phyloP scores from a whole-genome alignment of 2,329 filamentous ascomycete species.

The Microsporum ferrugineum region DNA sequence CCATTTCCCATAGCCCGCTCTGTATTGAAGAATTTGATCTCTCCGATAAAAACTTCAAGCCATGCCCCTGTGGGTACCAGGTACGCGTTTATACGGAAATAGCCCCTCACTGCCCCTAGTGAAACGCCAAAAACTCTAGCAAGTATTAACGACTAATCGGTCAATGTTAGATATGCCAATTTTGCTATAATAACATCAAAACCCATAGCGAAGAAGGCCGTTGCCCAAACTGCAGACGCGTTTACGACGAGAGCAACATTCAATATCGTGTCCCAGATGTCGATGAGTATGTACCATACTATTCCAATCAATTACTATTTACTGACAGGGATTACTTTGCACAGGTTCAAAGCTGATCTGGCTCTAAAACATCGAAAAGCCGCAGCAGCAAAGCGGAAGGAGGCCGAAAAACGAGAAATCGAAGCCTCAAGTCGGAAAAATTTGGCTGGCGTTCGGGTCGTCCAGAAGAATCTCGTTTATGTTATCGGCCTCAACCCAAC shows the following conservation, averaged over 20 bases:
- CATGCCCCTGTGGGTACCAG: constrained; percentile 96
- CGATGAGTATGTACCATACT: constrained; percentile 63
- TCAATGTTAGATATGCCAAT: constrained; percentile 75
- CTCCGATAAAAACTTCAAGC: constrained; percentile 90
- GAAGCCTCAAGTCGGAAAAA: constrained; percentile 94
- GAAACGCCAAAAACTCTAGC: not conserved
- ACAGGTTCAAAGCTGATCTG: constrained; percentile 41
- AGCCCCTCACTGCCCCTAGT: not conserved
- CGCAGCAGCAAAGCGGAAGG: constrained; percentile 78
- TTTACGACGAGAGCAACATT: constrained; percentile 94
- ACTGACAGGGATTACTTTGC: not conserved
- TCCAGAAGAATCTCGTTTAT: constrained; percentile 98
- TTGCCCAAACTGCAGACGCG: constrained; percentile 90
- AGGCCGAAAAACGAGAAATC: constrained; percentile 89
- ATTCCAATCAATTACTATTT: not conserved
- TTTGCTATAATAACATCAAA: constrained; percentile 99
- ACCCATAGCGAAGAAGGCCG: constrained; percentile 87
- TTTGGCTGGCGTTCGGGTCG: constrained; percentile 83
- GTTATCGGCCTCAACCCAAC: constrained; percentile 89
- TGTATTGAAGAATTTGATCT: constrained; percentile 99
- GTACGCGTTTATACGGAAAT: constrained; percentile 41
- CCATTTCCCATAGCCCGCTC: constrained; percentile 55
- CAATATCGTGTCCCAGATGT: constrained; percentile 89
- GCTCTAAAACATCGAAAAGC: constrained; percentile 77
- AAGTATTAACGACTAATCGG: not conserved